Percentiles rank a stretch among this genome's conserved stretches.
Conservation (phyloP, 2,329 filamentous ascomycete genomes). For the Paecilomyces formosus region DNA sequence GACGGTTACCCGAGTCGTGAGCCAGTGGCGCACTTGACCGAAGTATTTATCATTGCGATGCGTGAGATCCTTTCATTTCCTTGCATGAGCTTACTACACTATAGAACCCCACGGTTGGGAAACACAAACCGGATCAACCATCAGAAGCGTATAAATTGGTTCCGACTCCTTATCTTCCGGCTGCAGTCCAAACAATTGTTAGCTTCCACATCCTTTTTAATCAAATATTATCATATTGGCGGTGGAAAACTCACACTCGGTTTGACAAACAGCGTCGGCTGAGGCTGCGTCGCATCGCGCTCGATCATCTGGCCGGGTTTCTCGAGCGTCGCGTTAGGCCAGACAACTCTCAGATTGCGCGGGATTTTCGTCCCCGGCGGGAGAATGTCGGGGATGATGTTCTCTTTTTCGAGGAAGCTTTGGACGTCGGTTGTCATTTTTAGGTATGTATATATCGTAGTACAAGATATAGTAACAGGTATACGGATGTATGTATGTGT, state of each 20-base stretch:
- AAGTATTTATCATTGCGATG: constrained; percentile 6
- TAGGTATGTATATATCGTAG: neutral
- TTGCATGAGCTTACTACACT: neutral
- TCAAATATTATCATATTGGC: neutral
- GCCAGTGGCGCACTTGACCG: constrained; percentile 9
- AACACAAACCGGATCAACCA: constrained; percentile 3
- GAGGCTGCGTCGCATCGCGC: constrained; percentile 2
- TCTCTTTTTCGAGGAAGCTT: constrained; percentile 1
- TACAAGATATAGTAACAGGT: too few species aligned
- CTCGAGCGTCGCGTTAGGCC: neutral
- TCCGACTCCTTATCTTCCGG: neutral
- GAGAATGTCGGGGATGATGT: constrained; percentile 5
- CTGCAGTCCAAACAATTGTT: neutral
- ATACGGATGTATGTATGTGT: too few species aligned
- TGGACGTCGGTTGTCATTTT: neutral
- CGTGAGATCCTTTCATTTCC: constrained; percentile 5
- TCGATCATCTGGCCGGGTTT: constrained; percentile 6
- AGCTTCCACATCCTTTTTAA: neutral
- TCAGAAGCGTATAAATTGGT: neutral
- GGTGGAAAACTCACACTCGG: neutral
- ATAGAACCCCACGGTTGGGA: neutral
- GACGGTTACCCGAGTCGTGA: constrained; percentile 2
- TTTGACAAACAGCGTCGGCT: constrained; percentile 5
- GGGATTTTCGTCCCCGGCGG: constrained; percentile 1
- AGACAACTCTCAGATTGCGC: constrained; percentile 5